Conservation (phyloP, 331 rosid species). For the Quercus phellos region DNA sequence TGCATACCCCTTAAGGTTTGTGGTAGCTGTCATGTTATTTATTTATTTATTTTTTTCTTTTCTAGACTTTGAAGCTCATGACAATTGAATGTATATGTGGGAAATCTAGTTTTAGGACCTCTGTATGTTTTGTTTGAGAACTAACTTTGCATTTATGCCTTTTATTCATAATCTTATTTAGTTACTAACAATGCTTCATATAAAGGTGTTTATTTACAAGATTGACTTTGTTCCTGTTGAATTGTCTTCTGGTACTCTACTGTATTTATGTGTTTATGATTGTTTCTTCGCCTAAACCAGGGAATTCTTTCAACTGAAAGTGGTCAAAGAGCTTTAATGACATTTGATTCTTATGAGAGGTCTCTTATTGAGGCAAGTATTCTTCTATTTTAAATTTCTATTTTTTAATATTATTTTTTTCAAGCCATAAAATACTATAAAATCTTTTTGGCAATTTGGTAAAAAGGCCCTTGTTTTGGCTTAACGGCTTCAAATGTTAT, state of each 20-base stretch:
- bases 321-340: constrained; percentile 59
- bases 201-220: not conserved
- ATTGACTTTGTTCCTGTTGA: not conserved
- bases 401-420: not conserved
- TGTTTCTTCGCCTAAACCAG: constrained; percentile 25
- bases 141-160: not conserved
- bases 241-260: not conserved
- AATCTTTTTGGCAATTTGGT: not conserved
- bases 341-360: constrained; percentile 69
- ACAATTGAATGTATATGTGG: not conserved
- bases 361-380: constrained; percentile 67
- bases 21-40: no score
- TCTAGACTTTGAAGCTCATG: not conserved
- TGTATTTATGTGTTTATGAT: not conserved
- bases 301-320: constrained; percentile 84
- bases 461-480: not conserved
- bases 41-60: not conserved
- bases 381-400: not conserved
- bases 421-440: not conserved
- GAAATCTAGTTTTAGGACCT: not conserved
- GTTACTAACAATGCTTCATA: not conserved
- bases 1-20: no score
- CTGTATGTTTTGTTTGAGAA: not conserved
- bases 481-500: not conserved
- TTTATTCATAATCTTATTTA: not conserved